Evolutionary conservation across 306 rosid species (phyloP).

Genomic region (Trifolium repens): DNA sequence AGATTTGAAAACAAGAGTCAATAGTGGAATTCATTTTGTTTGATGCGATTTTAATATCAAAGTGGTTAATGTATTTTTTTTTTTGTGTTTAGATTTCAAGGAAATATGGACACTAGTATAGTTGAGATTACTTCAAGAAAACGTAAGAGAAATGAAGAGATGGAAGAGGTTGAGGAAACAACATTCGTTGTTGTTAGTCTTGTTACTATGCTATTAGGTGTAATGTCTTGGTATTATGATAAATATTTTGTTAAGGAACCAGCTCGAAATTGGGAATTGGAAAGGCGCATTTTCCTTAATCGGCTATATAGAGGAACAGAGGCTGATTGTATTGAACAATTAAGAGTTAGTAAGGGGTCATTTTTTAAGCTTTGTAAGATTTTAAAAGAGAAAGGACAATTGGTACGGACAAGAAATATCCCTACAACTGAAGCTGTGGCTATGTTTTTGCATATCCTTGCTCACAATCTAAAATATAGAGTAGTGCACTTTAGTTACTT

Average conservation of each 20-base stretch:
- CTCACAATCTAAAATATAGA: background rate
- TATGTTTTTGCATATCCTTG: background rate
- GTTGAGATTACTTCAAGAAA: background rate
- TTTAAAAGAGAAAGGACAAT: background rate
- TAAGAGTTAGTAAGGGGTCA: background rate
- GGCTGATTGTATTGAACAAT: background rate
- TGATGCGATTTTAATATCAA: no score
- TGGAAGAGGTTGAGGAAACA: background rate
- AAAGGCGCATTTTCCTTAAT: background rate
- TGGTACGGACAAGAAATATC: no score
- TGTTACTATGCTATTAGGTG: background rate
- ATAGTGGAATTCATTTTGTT: no score
- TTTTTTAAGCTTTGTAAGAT: background rate
- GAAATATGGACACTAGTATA: no score
- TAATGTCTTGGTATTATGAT: background rate
- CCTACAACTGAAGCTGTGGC: no score
- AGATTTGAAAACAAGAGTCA: no score
- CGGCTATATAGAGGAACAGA: background rate
- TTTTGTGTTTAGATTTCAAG: no score
- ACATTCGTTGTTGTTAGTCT: background rate
- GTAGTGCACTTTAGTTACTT: background rate
- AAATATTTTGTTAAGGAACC: background rate
- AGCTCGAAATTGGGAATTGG: background rate
- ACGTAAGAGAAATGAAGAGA: background rate
- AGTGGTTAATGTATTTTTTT: no score